These are phyloP conservation scores for Neofusicoccum parvum DNA, from an alignment of 2,329 filamentous ascomycete genomes.

Conservation along the genomic window DNA sequence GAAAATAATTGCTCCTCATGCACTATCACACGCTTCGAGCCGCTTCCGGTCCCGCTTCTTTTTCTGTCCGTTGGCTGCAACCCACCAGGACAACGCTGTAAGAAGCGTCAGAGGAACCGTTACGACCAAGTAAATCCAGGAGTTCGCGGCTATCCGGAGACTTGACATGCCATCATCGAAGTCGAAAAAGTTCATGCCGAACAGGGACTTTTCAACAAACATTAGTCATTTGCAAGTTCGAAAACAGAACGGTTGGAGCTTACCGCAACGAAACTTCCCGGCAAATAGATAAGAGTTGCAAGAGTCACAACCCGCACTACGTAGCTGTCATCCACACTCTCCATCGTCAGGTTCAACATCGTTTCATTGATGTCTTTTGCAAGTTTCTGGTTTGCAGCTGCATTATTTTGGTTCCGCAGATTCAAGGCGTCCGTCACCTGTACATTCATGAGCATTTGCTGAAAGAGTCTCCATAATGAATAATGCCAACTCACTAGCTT, in stretches of 20 bases:
- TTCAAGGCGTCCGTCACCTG: slow-evolving; percentile 1
- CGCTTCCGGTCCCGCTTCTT: not conserved
- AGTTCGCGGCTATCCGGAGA: not conserved
- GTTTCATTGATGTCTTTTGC: not conserved
- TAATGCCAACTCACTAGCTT: not conserved
- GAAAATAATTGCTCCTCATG: not conserved
- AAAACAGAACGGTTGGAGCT: not conserved
- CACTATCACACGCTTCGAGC: not conserved
- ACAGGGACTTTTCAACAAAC: not conserved
- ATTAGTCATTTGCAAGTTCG: not conserved
- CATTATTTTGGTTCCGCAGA: not conserved
- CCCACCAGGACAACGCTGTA: not conserved
- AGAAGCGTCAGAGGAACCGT: slow-evolving; percentile 1
- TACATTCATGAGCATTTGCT: not conserved
- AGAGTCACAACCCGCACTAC: slow-evolving; percentile 10
- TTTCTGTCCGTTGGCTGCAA: not conserved
- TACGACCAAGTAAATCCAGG: not conserved
- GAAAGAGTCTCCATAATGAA: not conserved
- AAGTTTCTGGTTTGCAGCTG: slow-evolving; percentile 3
- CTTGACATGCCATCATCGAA: not conserved
- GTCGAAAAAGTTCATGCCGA: slow-evolving; percentile 15
- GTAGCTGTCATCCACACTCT: slow-evolving; percentile 8
- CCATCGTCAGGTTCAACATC: not conserved
- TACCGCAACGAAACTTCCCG: slow-evolving; percentile 7
- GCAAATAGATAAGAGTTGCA: not conserved